Evolutionary conservation across 148 eudicot genomes (phyloP), one percentile per base, ranked within the genome.

Genomic region (Salicornia ramosissima): DNA sequence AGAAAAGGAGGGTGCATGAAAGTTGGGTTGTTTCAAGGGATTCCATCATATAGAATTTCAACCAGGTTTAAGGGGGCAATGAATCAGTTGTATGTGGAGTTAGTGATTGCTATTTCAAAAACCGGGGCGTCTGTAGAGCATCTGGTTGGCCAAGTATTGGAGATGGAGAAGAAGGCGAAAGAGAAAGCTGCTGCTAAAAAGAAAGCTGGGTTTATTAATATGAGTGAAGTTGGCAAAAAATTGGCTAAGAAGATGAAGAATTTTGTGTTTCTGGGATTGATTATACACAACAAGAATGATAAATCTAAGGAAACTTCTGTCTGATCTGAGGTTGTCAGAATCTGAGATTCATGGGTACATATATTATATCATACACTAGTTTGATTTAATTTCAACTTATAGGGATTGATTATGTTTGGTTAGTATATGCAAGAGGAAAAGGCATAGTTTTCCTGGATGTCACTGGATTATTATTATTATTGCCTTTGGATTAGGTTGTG

Each of bases 11-110:
- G 86, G 13, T 10, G 24, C 4, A 69, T 26, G 8, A 55, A 28
- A 25, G 84, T 83, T 19, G 96, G 90, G 13, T 33, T 40, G 10
- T 78, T 58, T 22, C 46, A n/a, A n/a, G 72, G 55, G 34, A 31
- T 46, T 36, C 8, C 40, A 4, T n/a, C 40, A 4, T n/a, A 9
- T 18, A 19, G 39, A 2, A 73, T 70, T 33, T 73, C 80, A 15
- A 45, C 19, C 57, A 65, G 9, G 53, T 87, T 85, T 56, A 70
- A 53, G 78, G 55, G 4, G 1, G 6, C 22, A 26, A 62, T 83
- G 71, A 76, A 71, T 39, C 42, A 33, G 24, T 19, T 78, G 51
- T 83, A 74, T 49, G 74, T 66, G 19, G 59, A 67, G 0, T 57
- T 87, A 61, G 76, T 76, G 26, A 33, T 0, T 24, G 83, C 74